Evolutionary conservation across 31 red algal species (phyloP).

Genomic region (Bonnemaisonia californica): DNA sequence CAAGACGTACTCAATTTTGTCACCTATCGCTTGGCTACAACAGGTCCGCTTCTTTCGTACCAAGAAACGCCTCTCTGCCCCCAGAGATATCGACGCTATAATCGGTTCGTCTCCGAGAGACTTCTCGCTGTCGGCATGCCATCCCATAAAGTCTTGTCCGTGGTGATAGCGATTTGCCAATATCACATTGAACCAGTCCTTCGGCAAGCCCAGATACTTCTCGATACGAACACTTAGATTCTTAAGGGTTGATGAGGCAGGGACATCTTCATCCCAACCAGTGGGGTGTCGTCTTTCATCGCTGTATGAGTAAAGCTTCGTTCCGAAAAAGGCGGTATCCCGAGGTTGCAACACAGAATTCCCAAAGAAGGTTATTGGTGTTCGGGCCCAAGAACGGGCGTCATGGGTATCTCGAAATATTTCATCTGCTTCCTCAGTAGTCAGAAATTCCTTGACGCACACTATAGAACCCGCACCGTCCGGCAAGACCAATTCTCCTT

Average conservation of each 20-base stretch:
- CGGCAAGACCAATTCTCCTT: constrained; percentile 50
- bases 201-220: constrained; percentile 23
- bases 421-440: constrained; percentile 33
- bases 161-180: constrained; percentile 67
- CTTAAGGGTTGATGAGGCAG: constrained; percentile 53
- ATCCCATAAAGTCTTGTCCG: constrained; percentile 72
- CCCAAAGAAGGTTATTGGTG: constrained; percentile 63
- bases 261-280: constrained; percentile 56
- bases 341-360: constrained; percentile 62
- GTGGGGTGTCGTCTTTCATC: constrained; percentile 60
- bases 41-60: constrained; percentile 4
- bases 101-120: constrained; percentile 58
- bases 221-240: constrained; percentile 35
- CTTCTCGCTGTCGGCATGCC: constrained; percentile 65
- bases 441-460: constrained; percentile 43
- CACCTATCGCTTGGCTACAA: background rate
- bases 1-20: constrained; percentile 65
- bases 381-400: constrained; percentile 61
- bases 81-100: constrained; percentile 61
- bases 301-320: constrained; percentile 69
- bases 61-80: constrained; percentile 63
- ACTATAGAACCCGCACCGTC: constrained; percentile 36
- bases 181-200: constrained; percentile 71
- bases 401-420: constrained; percentile 37
- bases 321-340: constrained; percentile 79